Percentiles rank a stretch among this genome's conserved stretches.
Conservation (phyloP, 225 moss, liverwort and hornwort species). For the Physcomitrellopsis africana region DNA sequence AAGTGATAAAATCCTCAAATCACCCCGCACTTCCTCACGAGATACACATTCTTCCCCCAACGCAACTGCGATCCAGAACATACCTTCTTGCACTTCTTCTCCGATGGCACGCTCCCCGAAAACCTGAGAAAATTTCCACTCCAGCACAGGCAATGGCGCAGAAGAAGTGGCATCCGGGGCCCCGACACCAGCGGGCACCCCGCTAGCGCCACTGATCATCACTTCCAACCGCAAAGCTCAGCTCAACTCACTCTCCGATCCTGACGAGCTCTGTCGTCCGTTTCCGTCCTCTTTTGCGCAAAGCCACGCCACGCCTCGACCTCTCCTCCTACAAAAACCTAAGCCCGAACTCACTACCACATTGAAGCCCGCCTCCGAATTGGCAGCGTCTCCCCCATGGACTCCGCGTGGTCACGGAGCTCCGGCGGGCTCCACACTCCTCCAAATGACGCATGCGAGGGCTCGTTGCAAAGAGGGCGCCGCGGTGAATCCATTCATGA, state of each 20-base stretch:
- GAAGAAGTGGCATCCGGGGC: slow-evolving; percentile 40
- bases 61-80: slow-evolving; percentile 39
- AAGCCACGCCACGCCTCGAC: not conserved
- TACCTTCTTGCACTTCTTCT: slow-evolving; percentile 99
- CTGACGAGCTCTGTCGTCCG: not conserved
- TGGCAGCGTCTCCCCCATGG: slow-evolving; percentile 16
- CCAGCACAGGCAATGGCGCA: slow-evolving; percentile 68
- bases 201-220: slow-evolving; percentile 98
- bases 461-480: slow-evolving; percentile 20
- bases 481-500: slow-evolving; percentile 23
- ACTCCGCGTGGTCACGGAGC: slow-evolving; percentile 28
- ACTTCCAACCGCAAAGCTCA: slow-evolving; percentile 16
- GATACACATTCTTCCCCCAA: not conserved
- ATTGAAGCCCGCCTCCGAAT: slow-evolving; percentile 27
- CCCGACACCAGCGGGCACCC: slow-evolving; percentile 73
- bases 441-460: slow-evolving; percentile 42
- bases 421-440: slow-evolving; percentile 31
- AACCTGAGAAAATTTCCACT: slow-evolving; percentile 99
- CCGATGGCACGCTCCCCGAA: slow-evolving; percentile 96
- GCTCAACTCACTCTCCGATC: slow-evolving; percentile 14
- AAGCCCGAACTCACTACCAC: slow-evolving; percentile 36
- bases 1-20: not conserved
- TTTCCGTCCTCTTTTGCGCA: not conserved
- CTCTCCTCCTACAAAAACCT: slow-evolving; percentile 33
- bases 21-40: not conserved